Evolutionary conservation across 371 early-diverging fungal genomes (phyloP).

Genomic region (Dinochytrium kinnereticum): DNA sequence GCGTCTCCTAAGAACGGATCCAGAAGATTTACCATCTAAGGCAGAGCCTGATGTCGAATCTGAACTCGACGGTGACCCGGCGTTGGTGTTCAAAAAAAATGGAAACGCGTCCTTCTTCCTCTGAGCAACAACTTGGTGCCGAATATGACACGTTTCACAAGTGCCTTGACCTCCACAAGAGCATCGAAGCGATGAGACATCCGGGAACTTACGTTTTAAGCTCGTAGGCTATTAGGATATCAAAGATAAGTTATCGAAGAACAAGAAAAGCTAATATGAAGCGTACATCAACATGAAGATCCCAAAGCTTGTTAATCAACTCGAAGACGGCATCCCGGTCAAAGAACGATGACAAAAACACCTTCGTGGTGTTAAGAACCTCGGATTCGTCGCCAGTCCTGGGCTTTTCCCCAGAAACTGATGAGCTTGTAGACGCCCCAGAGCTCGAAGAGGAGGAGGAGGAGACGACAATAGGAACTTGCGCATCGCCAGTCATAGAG

Average conservation of each 20-base stretch:
- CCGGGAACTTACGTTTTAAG: not conserved
- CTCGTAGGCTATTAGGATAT: not conserved
- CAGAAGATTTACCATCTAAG: not conserved
- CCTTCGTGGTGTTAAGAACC: not conserved
- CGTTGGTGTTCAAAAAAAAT: not conserved
- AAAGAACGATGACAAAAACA: constrained; percentile 20
- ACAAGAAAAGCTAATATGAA: constrained; percentile 1
- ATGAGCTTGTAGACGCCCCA: not conserved
- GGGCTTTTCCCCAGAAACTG: not conserved
- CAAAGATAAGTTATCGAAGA: not conserved
- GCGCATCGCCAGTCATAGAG: not conserved
- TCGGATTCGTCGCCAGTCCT: not conserved
- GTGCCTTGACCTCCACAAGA: constrained; percentile 2
- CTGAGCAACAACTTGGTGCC: not conserved
- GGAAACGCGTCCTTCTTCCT: constrained; percentile 4
- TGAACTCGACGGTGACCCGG: not conserved
- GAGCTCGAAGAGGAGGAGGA: not conserved
- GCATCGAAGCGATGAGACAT: not conserved
- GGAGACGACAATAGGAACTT: not conserved
- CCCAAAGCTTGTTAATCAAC: constrained; percentile 15
- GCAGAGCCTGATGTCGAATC: not conserved
- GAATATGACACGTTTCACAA: constrained; percentile 5
- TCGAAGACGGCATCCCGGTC: constrained; percentile 16
- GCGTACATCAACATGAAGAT: constrained; percentile 15
- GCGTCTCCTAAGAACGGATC: not conserved